A percentile compares a stretch with the other conserved stretches of the same genome.
Conservation (phyloP, 2,329 filamentous ascomycete species). For the Aspergillus spinulosporus region DNA sequence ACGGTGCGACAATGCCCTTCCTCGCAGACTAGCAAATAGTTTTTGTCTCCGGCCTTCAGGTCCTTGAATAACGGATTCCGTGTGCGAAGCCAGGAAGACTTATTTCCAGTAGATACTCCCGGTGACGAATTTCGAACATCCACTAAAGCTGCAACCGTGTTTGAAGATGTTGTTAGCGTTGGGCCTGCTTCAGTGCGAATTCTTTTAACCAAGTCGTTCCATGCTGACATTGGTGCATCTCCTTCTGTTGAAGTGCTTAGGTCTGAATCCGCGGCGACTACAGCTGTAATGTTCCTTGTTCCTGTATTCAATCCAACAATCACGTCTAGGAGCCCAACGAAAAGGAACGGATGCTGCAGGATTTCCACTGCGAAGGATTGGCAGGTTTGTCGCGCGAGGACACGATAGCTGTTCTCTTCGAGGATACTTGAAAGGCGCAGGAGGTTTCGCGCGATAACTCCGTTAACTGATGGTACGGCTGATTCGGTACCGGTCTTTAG, state of each 20-base stretch:
- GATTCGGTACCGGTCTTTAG: conserved; percentile 96
- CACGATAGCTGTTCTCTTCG: conserved; percentile 63
- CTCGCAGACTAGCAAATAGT: conserved; percentile 43
- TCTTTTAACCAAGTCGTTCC: conserved; percentile 33
- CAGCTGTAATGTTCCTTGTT: conserved; percentile 59
- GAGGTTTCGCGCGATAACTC: conserved; percentile 81
- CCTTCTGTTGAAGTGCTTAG: conserved; percentile 16
- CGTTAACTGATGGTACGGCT: conserved; percentile 85
- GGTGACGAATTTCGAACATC: conserved; percentile 37
- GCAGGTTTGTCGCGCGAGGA: conserved; percentile 70
- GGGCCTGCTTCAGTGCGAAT: conserved; percentile 37
- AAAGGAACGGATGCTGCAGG: conserved; percentile 89
- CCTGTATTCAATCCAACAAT: conserved; percentile 76
- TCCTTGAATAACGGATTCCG: conserved; percentile 42
- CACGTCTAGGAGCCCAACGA: conserved; percentile 73
- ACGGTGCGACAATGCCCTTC: conserved; percentile 37
- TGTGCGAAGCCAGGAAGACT: conserved; percentile 41
- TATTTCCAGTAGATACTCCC: conserved; percentile 36
- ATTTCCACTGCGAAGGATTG: conserved; percentile 88
- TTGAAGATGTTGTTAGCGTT: conserved; percentile 36
- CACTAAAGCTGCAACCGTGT: conserved; percentile 36
- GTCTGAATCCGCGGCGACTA: conserved; percentile 39
- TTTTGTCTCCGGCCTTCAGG: conserved; percentile 37
- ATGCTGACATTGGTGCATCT: conserved; percentile 24
- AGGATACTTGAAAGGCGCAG: conserved; percentile 74